Evolutionary conservation across 2,329 filamentous ascomycete species (phyloP).

Genomic region (Trichoderma harzianum): DNA sequence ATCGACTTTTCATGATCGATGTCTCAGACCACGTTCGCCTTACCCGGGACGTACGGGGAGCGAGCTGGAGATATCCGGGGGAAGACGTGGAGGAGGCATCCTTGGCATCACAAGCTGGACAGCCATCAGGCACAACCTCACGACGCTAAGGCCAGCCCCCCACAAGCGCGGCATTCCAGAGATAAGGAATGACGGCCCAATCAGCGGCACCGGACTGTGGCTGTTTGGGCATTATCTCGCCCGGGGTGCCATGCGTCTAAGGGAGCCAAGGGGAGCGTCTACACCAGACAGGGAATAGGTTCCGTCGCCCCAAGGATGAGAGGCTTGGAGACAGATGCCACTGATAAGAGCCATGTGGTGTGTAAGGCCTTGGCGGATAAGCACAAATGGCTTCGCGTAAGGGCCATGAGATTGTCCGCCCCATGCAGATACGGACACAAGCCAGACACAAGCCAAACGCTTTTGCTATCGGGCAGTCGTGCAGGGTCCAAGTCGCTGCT

Average conservation of each 20-base stretch:
- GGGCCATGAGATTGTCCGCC: not conserved
- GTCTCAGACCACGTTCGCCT: not conserved
- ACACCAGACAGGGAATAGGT: constrained; percentile 13
- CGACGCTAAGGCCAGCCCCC: constrained; percentile 11
- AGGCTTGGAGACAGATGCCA: constrained; percentile 9
- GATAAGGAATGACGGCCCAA: constrained; percentile 30
- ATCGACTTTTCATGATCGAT: not conserved
- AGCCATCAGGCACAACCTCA: constrained; percentile 15
- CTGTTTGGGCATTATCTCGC: constrained; percentile 5
- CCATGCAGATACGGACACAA: not conserved
- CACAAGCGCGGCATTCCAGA: constrained; percentile 25
- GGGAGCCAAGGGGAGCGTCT: not conserved
- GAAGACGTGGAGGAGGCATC: not conserved
- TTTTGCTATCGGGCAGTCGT: not conserved
- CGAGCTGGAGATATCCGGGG: constrained; percentile 3
- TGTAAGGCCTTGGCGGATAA: constrained; percentile 17
- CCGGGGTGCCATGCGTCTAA: constrained; percentile 15
- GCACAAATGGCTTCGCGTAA: constrained; percentile 20
- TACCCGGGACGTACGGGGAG: constrained; percentile 4
- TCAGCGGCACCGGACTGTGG: constrained; percentile 17
- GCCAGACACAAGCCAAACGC: not conserved
- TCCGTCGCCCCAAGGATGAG: not conserved
- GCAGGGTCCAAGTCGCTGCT: not conserved
- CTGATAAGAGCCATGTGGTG: constrained; percentile 14
- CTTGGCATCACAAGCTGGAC: not conserved